Base-by-base conservation (phyloP, 495 filamentous ascomycete genomes). In the Entonaema liquescens region DNA sequence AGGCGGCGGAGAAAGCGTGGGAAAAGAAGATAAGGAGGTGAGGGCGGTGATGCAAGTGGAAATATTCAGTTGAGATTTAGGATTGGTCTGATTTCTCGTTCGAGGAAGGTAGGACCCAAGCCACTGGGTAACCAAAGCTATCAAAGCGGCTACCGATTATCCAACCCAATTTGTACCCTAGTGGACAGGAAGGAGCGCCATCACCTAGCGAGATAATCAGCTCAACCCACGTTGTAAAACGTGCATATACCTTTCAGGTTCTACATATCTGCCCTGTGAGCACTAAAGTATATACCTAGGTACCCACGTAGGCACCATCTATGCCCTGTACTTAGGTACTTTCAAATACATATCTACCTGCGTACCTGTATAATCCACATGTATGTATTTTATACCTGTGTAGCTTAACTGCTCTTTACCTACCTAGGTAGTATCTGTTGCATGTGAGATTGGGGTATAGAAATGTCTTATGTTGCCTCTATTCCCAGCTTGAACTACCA, bases 91-190 rank as follows among this genome's bases (percentile, higher is more conserved):
- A 11, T 11, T 47, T 47, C 19, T 47, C 1, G 17, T 47, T 6
- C 11, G 8, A n/a, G 40, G 47, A 42, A 62, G 59, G 59, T 19
- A 53, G 17, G 44, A 53, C 47, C 31, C 47, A 62, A 29, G 31
- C 13, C 15, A 49, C 23, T 19, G 31, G 31, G 29, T 36, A 36
- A 2, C 15, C 11, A n/a, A 4, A 13, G 8, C 13, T 29, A 17
- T 17, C 25, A 15, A 59, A 23, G 15, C 8, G 47, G 26, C 15
- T 47, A 50, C 58, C 58, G 15, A 23, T 19, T 26, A 36, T 12
- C 31, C 21, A 36, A 17, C 5, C 6, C 1, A 33, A 2, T 33
- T 2, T 5, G 19, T 50, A 26, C 31, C 11, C 26, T 2, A n/a
- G 15, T 28, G 29, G 5, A 26, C 26, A 7, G 49, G 25, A 13